A percentile compares a stretch with the other conserved stretches of the same genome.
These are phyloP conservation scores for Didymosphaeria variabile DNA, from an alignment of 2,329 filamentous ascomycete genomes.

Conservation along the genomic window DNA sequence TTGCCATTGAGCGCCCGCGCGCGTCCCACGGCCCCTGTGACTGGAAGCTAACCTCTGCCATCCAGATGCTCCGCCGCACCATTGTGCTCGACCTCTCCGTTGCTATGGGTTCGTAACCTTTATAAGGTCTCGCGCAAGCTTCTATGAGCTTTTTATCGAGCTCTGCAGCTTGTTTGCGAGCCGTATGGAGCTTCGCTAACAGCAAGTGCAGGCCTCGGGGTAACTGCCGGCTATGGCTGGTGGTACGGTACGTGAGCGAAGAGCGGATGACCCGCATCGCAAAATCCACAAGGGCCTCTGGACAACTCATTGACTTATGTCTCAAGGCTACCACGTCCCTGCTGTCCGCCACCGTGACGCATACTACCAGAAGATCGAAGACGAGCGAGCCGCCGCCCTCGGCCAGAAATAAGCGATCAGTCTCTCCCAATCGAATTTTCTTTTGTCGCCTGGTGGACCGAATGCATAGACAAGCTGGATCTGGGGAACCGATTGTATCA, in stretches of 20 bases:
- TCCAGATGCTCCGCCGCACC: constrained; percentile 71
- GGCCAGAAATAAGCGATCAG: constrained; percentile 46
- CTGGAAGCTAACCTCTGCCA: constrained; percentile 36
- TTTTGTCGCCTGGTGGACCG: constrained; percentile 36
- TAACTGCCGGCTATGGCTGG: constrained; percentile 70
- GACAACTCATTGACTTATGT: constrained; percentile 7
- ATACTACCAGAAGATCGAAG: constrained; percentile 71
- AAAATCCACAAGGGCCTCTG: background rate
- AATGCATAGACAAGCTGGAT: constrained; percentile 36
- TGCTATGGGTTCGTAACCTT: constrained; percentile 65
- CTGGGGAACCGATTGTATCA: constrained; percentile 42
- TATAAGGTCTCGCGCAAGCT: constrained; percentile 3
- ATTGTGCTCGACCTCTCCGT: constrained; percentile 73
- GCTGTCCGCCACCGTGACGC: constrained; percentile 69
- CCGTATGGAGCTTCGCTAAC: constrained; percentile 34
- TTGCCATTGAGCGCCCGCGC: constrained; percentile 41
- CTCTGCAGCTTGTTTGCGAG: constrained; percentile 17
- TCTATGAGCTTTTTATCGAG: constrained; percentile 11
- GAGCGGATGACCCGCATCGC: constrained; percentile 9
- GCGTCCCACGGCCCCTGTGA: constrained; percentile 15
- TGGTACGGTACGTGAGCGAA: constrained; percentile 67
- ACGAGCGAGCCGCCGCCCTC: constrained; percentile 63
- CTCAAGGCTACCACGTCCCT: constrained; percentile 69
- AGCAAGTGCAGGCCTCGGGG: constrained; percentile 64
- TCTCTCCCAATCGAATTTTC: constrained; percentile 31